Base-by-base conservation (phyloP, 192 early-diverging fungal species). In the Mortierella alpina region DNA sequence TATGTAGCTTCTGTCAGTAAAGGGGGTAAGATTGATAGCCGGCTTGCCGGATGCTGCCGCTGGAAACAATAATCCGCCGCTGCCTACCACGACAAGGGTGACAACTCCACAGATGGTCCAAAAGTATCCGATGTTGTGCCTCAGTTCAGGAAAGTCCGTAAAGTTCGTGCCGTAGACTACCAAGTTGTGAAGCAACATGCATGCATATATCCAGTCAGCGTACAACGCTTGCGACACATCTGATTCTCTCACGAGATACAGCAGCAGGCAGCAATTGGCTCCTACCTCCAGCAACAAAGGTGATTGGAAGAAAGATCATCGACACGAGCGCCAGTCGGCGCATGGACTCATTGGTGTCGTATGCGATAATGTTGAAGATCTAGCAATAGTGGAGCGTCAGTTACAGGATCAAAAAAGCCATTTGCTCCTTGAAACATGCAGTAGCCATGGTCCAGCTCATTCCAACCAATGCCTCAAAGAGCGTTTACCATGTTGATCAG, bases 161-260 rank as follows among this genome's bases (percentile, higher is more conserved):
- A 89, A 89, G 73, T 89, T 89, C 64, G 88, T 89, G 18, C 88
- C 85, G 39, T 72, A 86, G 17, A 76, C 84, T 86, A 39, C 15
- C 8, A 40, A 12, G 48, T 15, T 4, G 56, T 39, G 63, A 64
- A 60, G 62, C 51, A 2, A 11, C 14, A 42, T 22, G 52, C 31
- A 59, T 51, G 20, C 3, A 15, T 23, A 1, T 0, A 46, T 20
- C 22, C 7, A 20, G 40, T 17, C 20, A 67, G 13, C 52, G 20
- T 45, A 22, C 48, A 54, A 5, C 20, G 17, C 10, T 44, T 45
- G 6, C 13, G 2, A 65, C 12, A 18, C 31, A 55, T 15, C 40
- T 52, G 5, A 2, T 56, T 42, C 23, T 23, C 7, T 40, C 4
- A 39, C 39, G 10, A 1, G 11, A 48, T 20, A 40, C 15, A 53